phyloP scores from a whole-genome alignment of 176 grass and related monocot species.

The Neostapfia colusana region DNA sequence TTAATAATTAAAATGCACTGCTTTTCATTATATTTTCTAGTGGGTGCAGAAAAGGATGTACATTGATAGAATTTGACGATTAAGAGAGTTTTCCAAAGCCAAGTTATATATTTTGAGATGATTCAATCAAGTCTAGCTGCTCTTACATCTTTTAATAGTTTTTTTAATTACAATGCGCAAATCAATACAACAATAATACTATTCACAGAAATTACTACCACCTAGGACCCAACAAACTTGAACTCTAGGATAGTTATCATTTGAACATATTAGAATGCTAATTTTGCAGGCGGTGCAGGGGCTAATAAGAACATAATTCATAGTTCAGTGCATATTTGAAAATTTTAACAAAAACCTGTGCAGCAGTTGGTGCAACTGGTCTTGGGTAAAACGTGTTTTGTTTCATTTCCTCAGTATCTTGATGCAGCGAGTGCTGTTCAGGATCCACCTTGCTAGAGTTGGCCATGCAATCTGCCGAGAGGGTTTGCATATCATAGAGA shows the following conservation, averaged over 20 bases:
- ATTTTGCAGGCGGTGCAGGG: slow-evolving; percentile 8
- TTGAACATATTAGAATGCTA: background rate
- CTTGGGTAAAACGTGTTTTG: slow-evolving; percentile 86
- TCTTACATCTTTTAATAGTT: slow-evolving; percentile 3
- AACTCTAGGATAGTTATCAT: slow-evolving; percentile 18
- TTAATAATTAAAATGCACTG: slow-evolving; percentile 11
- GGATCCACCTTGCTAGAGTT: slow-evolving; percentile 78
- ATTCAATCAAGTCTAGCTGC: slow-evolving; percentile 1
- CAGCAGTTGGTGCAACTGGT: slow-evolving; percentile 94
- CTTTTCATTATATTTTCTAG: background rate
- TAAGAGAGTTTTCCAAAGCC: background rate
- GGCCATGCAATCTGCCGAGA: slow-evolving; percentile 99
- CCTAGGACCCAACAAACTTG: slow-evolving; percentile 33
- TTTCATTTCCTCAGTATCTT: slow-evolving; percentile 77
- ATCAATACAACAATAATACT: slow-evolving; percentile 29
- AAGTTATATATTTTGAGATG: background rate
- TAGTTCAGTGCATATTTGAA: background rate
- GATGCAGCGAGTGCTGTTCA: slow-evolving; percentile 67
- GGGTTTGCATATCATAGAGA: slow-evolving; percentile 96
- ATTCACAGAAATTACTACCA: slow-evolving; percentile 13
- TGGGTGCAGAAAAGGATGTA: background rate
- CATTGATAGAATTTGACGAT: background rate
- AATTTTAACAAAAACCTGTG: slow-evolving; percentile 65
- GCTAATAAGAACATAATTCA: slow-evolving; percentile 25
- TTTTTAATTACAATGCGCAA: slow-evolving; percentile 4